A percentile compares a stretch with the other conserved stretches of the same genome.
Evolutionary conservation across 2,329 filamentous ascomycete species (phyloP).

Genomic region (Colletotrichum siamense): DNA sequence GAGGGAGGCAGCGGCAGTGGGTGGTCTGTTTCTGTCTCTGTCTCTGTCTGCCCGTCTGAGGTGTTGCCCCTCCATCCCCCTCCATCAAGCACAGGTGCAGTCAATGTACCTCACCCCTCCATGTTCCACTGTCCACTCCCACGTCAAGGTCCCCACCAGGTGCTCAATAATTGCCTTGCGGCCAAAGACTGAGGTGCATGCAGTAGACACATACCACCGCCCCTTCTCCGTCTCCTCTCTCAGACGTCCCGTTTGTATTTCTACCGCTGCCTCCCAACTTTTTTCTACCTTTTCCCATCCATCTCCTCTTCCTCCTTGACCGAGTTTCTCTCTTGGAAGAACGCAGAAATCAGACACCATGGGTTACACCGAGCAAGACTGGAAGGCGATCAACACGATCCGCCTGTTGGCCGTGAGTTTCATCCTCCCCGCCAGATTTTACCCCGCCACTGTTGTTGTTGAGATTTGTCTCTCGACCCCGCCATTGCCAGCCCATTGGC

Average conservation of each 20-base stretch:
- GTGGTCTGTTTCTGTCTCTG: not conserved
- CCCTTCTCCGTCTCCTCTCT: not conserved
- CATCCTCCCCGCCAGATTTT: conserved; percentile 29
- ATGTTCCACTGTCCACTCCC: conserved; percentile 15
- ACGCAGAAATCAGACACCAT: conserved; percentile 62
- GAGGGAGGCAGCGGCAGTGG: not conserved
- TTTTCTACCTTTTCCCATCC: conserved; percentile 25
- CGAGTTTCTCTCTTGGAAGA: conserved; percentile 21
- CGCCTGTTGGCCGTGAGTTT: conserved; percentile 88
- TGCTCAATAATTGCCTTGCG: conserved; percentile 22
- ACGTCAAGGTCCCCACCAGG: conserved; percentile 23
- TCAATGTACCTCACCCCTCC: conserved; percentile 12
- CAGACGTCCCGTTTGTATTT: not conserved
- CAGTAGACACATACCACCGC: conserved; percentile 23
- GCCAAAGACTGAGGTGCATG: not conserved
- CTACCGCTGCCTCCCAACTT: conserved; percentile 1
- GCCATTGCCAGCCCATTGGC: conserved; percentile 30
- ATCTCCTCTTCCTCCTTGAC: conserved; percentile 28
- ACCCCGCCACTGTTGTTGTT: conserved; percentile 37
- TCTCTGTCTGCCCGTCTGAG: not conserved
- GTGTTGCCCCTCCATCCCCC: not conserved
- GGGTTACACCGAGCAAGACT: conserved; percentile 87
- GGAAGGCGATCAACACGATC: conserved; percentile 97
- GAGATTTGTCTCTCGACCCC: conserved; percentile 33
- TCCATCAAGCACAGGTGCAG: not conserved